Conservation (phyloP, 2,329 filamentous ascomycete genomes). For the Pseudogymnoascus sp. region DNA sequence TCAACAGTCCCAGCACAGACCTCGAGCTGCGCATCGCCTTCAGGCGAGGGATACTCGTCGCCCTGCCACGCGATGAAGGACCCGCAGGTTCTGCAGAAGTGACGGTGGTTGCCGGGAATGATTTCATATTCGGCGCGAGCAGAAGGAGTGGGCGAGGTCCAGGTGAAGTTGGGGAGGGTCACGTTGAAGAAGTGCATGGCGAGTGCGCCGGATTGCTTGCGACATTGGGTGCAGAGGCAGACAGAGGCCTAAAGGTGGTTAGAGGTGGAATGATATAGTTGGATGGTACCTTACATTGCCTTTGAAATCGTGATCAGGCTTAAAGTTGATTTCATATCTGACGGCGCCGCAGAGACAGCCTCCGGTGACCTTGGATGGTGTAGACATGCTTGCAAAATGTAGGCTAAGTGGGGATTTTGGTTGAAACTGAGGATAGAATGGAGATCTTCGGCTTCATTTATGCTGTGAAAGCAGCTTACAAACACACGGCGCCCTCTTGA, state of each 20-base stretch:
- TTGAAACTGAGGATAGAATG: background rate
- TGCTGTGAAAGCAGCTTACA: background rate
- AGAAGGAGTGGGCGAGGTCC: conserved; percentile 21
- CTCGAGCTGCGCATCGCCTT: conserved; percentile 19
- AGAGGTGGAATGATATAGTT: background rate
- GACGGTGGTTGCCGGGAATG: conserved; percentile 34
- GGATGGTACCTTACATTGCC: conserved; percentile 24
- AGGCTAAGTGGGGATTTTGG: background rate
- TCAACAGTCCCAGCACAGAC: conserved; percentile 41
- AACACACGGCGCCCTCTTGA: background rate
- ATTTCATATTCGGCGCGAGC: conserved; percentile 36
- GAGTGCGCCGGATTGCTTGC: conserved; percentile 43
- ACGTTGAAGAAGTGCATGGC: conserved; percentile 37
- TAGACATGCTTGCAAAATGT: conserved; percentile 3
- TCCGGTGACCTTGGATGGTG: conserved; percentile 33
- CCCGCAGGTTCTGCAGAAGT: conserved; percentile 43
- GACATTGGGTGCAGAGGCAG: conserved; percentile 50
- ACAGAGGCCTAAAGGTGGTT: conserved; percentile 33
- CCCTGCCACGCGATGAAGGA: conserved; percentile 41
- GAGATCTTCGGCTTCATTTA: conserved; percentile 2
- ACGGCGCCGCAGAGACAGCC: conserved; percentile 46
- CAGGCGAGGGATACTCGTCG: background rate
- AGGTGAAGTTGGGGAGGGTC: conserved; percentile 31
- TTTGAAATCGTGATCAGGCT: conserved; percentile 38
- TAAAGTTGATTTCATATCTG: conserved; percentile 42